phyloP scores from a whole-genome alignment of 371 early-diverging fungal species.

The Lichtheimia ornata region DNA sequence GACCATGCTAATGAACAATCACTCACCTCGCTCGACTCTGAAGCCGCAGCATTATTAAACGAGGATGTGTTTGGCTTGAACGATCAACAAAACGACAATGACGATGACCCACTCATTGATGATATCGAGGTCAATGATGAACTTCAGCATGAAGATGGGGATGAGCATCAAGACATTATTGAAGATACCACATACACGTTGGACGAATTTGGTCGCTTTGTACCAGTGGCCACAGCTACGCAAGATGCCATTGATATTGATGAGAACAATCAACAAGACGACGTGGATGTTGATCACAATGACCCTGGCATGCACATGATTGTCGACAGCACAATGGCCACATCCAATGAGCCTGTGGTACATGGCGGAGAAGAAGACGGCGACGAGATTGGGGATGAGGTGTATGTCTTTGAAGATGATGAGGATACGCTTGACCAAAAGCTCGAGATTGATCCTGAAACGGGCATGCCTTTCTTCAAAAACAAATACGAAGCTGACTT shows the following conservation, averaged over 20 bases:
- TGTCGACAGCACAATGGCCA: not conserved
- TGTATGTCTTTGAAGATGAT: constrained; percentile 3
- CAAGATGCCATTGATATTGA: not conserved
- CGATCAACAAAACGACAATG: not conserved
- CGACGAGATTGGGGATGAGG: constrained; percentile 1
- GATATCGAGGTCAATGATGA: constrained; percentile 1
- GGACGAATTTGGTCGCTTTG: not conserved
- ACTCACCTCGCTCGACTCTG: not conserved
- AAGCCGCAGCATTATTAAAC: not conserved
- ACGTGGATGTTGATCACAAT: not conserved
- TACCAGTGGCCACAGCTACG: not conserved
- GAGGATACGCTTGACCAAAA: not conserved
- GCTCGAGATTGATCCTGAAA: constrained; percentile 7
- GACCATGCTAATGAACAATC: not conserved
- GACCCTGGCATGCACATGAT: constrained; percentile 3
- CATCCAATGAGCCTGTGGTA: not conserved
- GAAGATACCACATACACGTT: too few relatives aligned
- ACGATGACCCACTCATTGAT: not conserved
- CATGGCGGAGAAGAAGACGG: too few relatives aligned
- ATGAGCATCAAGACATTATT: not conserved
- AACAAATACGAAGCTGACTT: constrained; percentile 7
- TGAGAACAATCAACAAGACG: not conserved
- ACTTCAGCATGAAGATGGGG: not conserved
- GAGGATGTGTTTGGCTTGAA: not conserved
- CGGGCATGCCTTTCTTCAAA: constrained; percentile 6